Evolutionary conservation across 306 rosid species (phyloP).

Genomic region (Vachellia pachyceras): DNA sequence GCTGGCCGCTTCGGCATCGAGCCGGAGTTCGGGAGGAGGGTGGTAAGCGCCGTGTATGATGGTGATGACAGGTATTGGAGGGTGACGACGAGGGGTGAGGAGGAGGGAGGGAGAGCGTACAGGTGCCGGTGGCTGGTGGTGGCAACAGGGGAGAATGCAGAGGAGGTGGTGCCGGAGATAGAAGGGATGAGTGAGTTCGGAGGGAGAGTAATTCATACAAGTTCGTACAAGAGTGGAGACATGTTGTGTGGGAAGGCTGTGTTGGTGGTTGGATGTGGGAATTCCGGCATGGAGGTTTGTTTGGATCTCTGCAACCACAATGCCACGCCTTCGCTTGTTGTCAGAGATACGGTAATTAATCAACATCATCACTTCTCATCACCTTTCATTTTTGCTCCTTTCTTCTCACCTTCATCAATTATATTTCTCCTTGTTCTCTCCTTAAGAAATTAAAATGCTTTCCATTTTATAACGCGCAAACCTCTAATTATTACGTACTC

Average conservation of each 20-base stretch:
- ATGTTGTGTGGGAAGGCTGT: constrained; percentile 63
- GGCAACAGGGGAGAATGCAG: constrained; percentile 88
- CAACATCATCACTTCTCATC: not conserved
- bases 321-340: constrained; percentile 74
- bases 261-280: constrained; percentile 89
- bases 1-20: constrained; percentile 54
- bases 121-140: constrained; percentile 65
- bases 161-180: constrained; percentile 59
- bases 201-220: constrained; percentile 67
- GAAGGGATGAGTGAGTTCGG: constrained; percentile 60
- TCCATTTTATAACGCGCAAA: too few species aligned
- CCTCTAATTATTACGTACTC: too few species aligned
- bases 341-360: constrained; percentile 63
- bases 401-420: too few species aligned
- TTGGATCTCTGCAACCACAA: constrained; percentile 76
- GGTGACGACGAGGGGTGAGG: constrained; percentile 40
- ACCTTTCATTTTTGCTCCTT: too few species aligned
- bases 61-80: constrained; percentile 49
- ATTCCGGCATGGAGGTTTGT: constrained; percentile 88
- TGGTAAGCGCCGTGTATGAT: constrained; percentile 62
- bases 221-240: constrained; percentile 64
- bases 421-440: too few species aligned
- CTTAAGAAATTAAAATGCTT: too few species aligned
- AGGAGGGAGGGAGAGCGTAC: constrained; percentile 48
- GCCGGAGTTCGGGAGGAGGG: constrained; percentile 53